Evolutionary conservation across 2,329 filamentous ascomycete genomes (phyloP), one percentile per base, ranked within the genome.

Genomic region (Tolypocladium ovalisporum): DNA sequence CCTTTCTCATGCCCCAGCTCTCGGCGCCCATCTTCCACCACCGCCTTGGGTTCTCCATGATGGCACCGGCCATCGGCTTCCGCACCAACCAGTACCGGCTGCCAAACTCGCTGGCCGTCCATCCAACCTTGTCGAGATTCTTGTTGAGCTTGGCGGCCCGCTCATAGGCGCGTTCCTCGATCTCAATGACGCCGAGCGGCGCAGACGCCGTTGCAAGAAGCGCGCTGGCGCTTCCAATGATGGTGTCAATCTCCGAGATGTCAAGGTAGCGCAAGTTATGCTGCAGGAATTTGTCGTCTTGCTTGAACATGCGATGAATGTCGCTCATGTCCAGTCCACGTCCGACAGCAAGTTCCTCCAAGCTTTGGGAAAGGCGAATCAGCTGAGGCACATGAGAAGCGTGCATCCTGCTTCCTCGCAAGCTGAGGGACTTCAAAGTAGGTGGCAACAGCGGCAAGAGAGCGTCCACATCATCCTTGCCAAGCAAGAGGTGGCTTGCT

Each of bases 1-100:
- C 81, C 75, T 97, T 94, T 61, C 88, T 81, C 84, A 91, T 91
- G 40, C 89, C 89, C 89, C 89, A 93, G 74, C 85, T 89, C 64
- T 84, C 82, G 54, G 89, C 89, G 36, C 89, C 89, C 86, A 90
- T 88, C 76, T 94, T 94, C 89, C 89, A 94, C 65, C 76, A 74
- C 63, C 85, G 80, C 67, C 87, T 83, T 57, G 74, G 69, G 56
- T 71, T 68, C 60, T 75, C 74, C 52, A 65, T 62, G 51, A 64
- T 67, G 39, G 65, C 62, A 54, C 65, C 70, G 39, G 73, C 66
- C 15, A 67, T 65, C 58, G 76, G 72, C 62, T 75, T 64, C 61
- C 85, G 74, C 71, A 91, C 87, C 70, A 92, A 68, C 87, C 87
- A 81, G 68, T 82, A 79, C 54, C 84, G 74, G 66, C 77, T 77